These are phyloP conservation scores for Mycosarcoma maydis DNA, from an alignment of 1,284 basidiomycete genomes.

Conservation along the genomic window DNA sequence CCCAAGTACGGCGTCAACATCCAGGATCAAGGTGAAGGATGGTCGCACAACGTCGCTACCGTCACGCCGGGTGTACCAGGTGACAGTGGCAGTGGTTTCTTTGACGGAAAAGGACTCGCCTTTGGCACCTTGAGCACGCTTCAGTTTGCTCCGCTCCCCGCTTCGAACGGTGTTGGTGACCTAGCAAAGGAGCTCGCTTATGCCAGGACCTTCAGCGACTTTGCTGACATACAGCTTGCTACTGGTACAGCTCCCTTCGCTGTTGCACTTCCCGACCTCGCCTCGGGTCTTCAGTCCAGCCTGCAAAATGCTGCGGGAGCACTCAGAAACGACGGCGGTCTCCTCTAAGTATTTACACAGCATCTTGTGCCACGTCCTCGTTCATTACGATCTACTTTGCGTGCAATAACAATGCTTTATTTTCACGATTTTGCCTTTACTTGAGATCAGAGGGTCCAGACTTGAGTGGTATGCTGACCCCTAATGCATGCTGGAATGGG, in stretches of 20 bases:
- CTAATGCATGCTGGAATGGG: too few relatives aligned
- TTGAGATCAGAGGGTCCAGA: too few relatives aligned
- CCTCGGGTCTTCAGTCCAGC: constrained; percentile 18
- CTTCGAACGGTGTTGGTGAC: constrained; percentile 47
- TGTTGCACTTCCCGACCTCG: constrained; percentile 35
- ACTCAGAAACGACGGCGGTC: constrained; percentile 1
- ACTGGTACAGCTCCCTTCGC: constrained; percentile 44
- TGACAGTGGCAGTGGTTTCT: constrained; percentile 46
- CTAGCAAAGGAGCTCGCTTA: constrained; percentile 44
- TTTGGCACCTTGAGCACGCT: constrained; percentile 52
- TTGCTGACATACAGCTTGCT: constrained; percentile 43
- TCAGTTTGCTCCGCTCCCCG: constrained; percentile 44
- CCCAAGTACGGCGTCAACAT: constrained; percentile 53
- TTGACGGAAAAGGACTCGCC: constrained; percentile 42
- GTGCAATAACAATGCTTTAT: not conserved
- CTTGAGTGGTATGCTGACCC: too few relatives aligned
- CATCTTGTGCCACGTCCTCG: too few relatives aligned
- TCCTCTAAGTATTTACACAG: not conserved
- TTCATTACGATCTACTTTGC: too few relatives aligned
- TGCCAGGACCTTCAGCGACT: constrained; percentile 38
- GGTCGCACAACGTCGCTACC: constrained; percentile 46
- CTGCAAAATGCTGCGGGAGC: constrained; percentile 7
- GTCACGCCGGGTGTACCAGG: constrained; percentile 51
- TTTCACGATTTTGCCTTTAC: too few relatives aligned
- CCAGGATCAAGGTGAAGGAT: constrained; percentile 42